phyloP scores from a whole-genome alignment of 257 asterid species.

The Solanum pimpinellifolium region DNA sequence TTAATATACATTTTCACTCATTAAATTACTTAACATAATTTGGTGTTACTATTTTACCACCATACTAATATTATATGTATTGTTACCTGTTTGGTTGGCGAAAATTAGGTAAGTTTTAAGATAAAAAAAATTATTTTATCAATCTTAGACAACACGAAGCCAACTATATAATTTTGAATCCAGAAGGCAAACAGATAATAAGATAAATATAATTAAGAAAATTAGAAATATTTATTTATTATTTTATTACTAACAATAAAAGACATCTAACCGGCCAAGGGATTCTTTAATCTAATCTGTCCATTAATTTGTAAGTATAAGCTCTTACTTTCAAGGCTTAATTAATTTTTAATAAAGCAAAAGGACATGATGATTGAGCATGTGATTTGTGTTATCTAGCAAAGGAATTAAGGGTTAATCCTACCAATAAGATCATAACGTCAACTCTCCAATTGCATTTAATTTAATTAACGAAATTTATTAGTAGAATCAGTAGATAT shows the following conservation, averaged over 20 bases:
- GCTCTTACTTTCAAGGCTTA: constrained; percentile 7
- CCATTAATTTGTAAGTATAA: not conserved
- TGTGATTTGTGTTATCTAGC: constrained; percentile 1
- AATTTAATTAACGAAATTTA: not conserved
- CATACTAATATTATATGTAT: not conserved
- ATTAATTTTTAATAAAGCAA: not conserved
- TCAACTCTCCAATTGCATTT: not conserved
- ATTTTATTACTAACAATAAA: not conserved
- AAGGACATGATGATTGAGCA: constrained; percentile 1
- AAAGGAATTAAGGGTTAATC: not conserved
- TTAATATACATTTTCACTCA: not conserved
- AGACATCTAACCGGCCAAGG: constrained; percentile 1
- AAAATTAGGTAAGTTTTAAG: not conserved
- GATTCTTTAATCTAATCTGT: not conserved
- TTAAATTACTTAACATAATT: not conserved
- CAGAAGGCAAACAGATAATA: not conserved
- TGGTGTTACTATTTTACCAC: not conserved
- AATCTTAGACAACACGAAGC: not conserved
- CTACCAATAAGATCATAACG: not conserved
- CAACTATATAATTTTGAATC: not conserved
- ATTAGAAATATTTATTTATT: not conserved
- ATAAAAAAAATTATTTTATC: not conserved
- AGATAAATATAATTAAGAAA: not conserved
- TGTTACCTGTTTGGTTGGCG: not conserved
- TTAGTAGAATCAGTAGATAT: not conserved